Base-by-base conservation (phyloP, 805 yeast species). In the Zygosaccharomyces rouxii region DNA sequence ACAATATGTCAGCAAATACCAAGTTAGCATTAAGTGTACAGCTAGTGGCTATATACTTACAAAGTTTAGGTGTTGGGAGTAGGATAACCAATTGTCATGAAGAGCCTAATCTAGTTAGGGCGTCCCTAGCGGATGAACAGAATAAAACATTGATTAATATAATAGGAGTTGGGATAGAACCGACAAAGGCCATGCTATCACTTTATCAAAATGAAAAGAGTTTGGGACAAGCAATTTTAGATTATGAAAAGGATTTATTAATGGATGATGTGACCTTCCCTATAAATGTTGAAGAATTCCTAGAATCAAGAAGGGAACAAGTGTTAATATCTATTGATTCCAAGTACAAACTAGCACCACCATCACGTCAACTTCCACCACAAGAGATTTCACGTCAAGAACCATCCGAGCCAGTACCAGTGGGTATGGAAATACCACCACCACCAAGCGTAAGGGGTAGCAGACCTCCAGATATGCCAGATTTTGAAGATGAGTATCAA, bases 401-500 rank as follows among this genome's bases (percentile, higher is more conserved):
- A 10, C 11, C 23, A 5, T 11, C 44, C 5, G 35, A 29, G 11
- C 25, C 44, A 19, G 5, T 16, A 16, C 44, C 23, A 16, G 25
- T 25, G 10, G 42, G 3, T 11, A 3, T 29, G 3, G 14, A 10
- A 13, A 21, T 5, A 19, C 21, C 42, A 25, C 26, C 21, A 39
- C 37, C 37, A 16, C 19, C 21, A 33, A 29, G 44, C 9, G 11
- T 13, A 11, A 30, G 33, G 26, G 26, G 35, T 11, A 23, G 26
- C 35, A 45, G 47, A 4, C 54, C 78, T 2, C 47, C 56, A 37
- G 69, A 59, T 44, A 62, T 67, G 56, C 71, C 71, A 3, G 57
- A 59, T 1, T 67, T 66, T 48, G 70, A 66, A 25, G 71, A 68
- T 51, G 70, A 67, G 37, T 64, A 64, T 43, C 60, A 66, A 31